A percentile compares a stretch with the other conserved stretches of the same genome.
phyloP scores from a whole-genome alignment of 768 basidiomycete genomes.

The Nidula microcarpa region DNA sequence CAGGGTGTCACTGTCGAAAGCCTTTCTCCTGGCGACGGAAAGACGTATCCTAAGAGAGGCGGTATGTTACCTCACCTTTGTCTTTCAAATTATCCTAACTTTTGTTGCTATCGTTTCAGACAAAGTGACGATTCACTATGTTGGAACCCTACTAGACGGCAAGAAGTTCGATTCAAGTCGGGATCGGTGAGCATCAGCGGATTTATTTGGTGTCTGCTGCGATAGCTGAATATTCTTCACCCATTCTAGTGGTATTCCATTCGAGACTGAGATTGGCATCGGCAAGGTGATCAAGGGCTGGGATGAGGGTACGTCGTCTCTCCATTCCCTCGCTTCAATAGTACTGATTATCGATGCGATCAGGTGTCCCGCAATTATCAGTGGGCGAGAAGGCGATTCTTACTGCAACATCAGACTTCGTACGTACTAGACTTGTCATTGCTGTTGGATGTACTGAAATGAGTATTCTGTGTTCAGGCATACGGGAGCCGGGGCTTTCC shows the following conservation, averaged over 20 bases:
- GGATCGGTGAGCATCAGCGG: constrained; percentile 52
- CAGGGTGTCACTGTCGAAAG: constrained; percentile 72
- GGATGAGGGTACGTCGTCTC: constrained; percentile 69
- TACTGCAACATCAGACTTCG: constrained; percentile 73
- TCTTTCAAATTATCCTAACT: constrained; percentile 6
- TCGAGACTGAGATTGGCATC: constrained; percentile 69
- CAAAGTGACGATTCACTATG: constrained; percentile 74
- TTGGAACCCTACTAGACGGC: constrained; percentile 66
- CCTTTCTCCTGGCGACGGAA: constrained; percentile 58
- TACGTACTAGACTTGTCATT: constrained; percentile 30
- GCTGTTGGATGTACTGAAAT: constrained; percentile 1
- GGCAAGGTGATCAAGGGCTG: constrained; percentile 87
- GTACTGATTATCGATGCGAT: constrained; percentile 15
- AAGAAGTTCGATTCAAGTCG: constrained; percentile 71
- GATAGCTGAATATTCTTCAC: constrained; percentile 4
- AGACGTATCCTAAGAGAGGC: constrained; percentile 62
- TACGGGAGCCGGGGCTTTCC: constrained; percentile 76
- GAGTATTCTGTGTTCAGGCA: constrained; percentile 36
- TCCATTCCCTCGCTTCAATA: constrained; percentile 3
- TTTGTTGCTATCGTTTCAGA: constrained; percentile 38
- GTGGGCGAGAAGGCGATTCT: constrained; percentile 71
- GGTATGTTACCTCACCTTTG: constrained; percentile 43
- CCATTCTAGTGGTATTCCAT: constrained; percentile 47
- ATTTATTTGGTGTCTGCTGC: constrained; percentile 1
- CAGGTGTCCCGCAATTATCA: constrained; percentile 77